phyloP scores from a whole-genome alignment of 345 rosid species.

The Melaleuca alternifolia region DNA sequence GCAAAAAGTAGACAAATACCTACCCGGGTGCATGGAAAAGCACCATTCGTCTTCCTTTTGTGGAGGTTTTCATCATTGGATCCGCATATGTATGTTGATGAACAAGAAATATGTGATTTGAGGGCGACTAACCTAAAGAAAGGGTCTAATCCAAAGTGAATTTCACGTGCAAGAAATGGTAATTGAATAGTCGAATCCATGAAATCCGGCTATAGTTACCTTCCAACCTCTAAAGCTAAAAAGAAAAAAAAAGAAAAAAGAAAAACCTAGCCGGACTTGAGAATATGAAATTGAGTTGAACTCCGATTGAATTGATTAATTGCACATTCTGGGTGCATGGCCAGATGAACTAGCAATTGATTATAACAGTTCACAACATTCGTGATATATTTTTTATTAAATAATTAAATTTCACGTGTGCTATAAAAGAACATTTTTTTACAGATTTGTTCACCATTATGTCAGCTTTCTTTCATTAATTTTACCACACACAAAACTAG shows the following conservation, averaged over 20 bases:
- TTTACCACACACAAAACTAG: background rate
- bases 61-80: background rate
- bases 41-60: background rate
- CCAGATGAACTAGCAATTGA: background rate
- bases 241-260: too few species aligned
- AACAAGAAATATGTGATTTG: background rate
- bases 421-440: background rate
- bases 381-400: background rate
- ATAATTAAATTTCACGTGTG: background rate
- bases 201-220: too few species aligned
- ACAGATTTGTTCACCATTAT: background rate
- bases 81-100: background rate
- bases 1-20: background rate
- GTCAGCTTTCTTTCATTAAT: background rate
- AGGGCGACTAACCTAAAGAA: background rate
- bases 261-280: background rate
- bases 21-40: background rate
- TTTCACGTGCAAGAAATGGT: too few species aligned
- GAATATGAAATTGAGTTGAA: background rate
- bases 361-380: background rate
- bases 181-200: too few species aligned
- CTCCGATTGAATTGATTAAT: background rate
- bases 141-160: background rate
- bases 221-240: background rate
- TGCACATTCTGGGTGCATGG: background rate